Base-by-base conservation (phyloP, 2,329 filamentous ascomycete species). In the Trichoderma atroviride region DNA sequence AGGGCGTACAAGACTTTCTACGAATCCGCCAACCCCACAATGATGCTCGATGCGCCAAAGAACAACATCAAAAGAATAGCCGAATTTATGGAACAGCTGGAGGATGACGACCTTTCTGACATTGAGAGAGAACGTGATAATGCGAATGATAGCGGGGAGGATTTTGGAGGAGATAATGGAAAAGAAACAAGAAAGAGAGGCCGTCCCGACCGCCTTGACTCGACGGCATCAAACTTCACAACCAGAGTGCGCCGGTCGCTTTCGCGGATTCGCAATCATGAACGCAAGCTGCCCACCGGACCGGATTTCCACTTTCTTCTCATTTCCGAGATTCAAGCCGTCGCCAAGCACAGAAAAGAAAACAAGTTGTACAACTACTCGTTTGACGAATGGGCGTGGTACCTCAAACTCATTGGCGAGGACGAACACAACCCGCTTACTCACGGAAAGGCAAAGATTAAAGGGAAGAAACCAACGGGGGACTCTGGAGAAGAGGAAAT, bases 321-420 rank as follows among this genome's bases (percentile, higher is more conserved):
- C 11, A 69, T 69, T 13, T 58, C 68, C 7, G 68, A 69, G 53
- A 69, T 69, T 29, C 53, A 27, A n/a, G 60, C 19, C 6, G 61
- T 69, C 22, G 61, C 61, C 5, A 59, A 52, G 3, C 61, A 66
- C 22, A 5, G 59, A 10, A 65, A 55, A 14, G 68, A 52, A 31
- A 19, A 40, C 16, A 66, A 66, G 37, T 19, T 22, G 0, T 89
- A 89, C 68, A 86, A 85, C 66, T 97, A 97, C 77, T 84, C 83
- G 0, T 97, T 94, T 72, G 89, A 94, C 73, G 91, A 97, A 76
- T 97, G 94, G 94, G 91, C 91, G 0, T 92, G 92, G 82, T 96
- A 93, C 74, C 89, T 94, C 9, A 87, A 88, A 27, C 84, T 97
- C 37, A 57, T 69, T 19, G 68, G 68, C 14, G 68, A 69, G 43